Evolutionary conservation across 148 eudicot genomes (phyloP), one percentile per base, ranked within the genome.

Genomic region (Rhododendron molle): DNA sequence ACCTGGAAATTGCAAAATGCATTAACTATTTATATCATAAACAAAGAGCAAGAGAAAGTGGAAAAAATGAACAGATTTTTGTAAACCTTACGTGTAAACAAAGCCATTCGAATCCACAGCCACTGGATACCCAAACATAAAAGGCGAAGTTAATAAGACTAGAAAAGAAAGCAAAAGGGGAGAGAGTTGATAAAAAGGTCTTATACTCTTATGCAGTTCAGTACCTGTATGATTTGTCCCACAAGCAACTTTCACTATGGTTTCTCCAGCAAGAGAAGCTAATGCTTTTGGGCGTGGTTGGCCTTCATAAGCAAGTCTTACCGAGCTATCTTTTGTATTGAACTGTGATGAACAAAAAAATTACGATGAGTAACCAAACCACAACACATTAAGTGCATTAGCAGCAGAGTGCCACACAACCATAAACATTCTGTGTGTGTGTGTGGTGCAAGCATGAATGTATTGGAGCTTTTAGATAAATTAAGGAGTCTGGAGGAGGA

Each of bases 221-320:
- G 30, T 36, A 97, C 99, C 99, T 92, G 98, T 93, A 90, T 97
- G 99, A 88, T 97, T 97, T 65, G 94, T 91, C 88, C 99, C 99
- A 91, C 99, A 97, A 7, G 98, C 98, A 88, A 94, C 98, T 91
- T 94, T 97, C 16, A 91, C 96, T 86, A 97, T 89, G 46, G 95
- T 95, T 87, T 97, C 96, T 83, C 90, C 95, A 73, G 98, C 88
- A 82, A 97, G 86, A 74, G 93, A 87, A 85, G 93, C 92, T 83
- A 97, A 86, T 60, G 98, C 93, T 88, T 91, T 95, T 38, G 99
- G 99, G 34, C 95, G 96, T 21, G 99, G 93, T 88, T 97, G 99
- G 85, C 98, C 92, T 89, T 93, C 98, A 89, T 97, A 97, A 28
- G 93, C 99, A 86, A 97, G 99, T 89, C 84, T 95, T 34, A 97